A percentile compares a stretch with the other conserved stretches of the same genome.
Evolutionary conservation across 768 basidiomycete genomes (phyloP).

Genomic region (Candolleomyces eurysporus): DNA sequence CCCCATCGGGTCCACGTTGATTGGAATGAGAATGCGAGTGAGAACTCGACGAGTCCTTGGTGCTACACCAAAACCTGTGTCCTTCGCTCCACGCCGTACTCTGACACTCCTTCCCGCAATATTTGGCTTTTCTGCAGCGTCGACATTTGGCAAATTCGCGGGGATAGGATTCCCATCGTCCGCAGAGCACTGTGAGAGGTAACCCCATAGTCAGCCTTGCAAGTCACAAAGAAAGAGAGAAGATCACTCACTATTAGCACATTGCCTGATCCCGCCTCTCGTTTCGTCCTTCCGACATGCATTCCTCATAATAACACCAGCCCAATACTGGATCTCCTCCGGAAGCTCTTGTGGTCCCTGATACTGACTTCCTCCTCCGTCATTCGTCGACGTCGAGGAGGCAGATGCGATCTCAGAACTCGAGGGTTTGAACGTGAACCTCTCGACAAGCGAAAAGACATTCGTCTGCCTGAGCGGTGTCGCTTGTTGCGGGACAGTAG

Average conservation of each 20-base stretch:
- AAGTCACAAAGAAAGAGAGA: conserved; percentile 1
- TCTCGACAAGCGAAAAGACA: conserved; percentile 93
- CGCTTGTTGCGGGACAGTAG: background rate
- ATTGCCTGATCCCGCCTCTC: conserved; percentile 91
- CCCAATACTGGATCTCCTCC: conserved; percentile 97
- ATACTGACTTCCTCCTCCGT: background rate
- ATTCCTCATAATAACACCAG: conserved; percentile 99
- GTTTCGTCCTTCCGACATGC: conserved; percentile 97
- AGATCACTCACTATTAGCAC: conserved; percentile 81
- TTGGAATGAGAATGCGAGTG: no score
- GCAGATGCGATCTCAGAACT: conserved; percentile 13
- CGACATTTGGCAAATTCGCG: conserved; percentile 97
- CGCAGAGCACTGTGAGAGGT: conserved; percentile 74
- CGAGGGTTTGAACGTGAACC: conserved; percentile 93
- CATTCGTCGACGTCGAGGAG: no score
- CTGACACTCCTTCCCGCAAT: conserved; percentile 97
- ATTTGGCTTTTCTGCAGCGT: conserved; percentile 95
- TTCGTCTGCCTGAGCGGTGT: conserved; percentile 63
- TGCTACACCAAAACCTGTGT: conserved; percentile 92
- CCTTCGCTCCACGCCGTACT: conserved; percentile 96
- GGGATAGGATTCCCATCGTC: conserved; percentile 89
- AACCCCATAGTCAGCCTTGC: background rate
- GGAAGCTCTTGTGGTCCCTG: conserved; percentile 30
- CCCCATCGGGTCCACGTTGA: no score
- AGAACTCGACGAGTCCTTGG: conserved; percentile 35